Base-by-base conservation (phyloP, 305 asterid species). In the Fraxinus greggii region DNA sequence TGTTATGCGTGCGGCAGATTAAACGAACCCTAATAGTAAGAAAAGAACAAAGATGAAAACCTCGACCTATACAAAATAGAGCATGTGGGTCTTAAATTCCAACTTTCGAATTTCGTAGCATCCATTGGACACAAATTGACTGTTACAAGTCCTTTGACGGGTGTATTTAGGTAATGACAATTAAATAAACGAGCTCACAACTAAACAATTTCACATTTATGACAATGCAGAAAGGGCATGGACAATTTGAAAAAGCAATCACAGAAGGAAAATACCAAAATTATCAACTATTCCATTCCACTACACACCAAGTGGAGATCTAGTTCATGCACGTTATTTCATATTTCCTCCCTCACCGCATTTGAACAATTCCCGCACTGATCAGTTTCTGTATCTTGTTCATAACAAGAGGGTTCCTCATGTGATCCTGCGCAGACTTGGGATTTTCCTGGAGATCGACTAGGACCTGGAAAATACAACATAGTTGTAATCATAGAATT, bases 341-440 rank as follows among this genome's bases (percentile, higher is more conserved):
- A 15, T 26, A 38, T 32, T 3, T 69, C 26, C 15, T 2, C 15
- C 17, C 79, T 84, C 81, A 95, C 82, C 73, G 88, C 31, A 95
- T 86, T 84, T 95, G 98, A 32, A 95, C 97, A 23, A 95, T 93
- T 82, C 99, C 99, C 0, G 98, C 95, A 61, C 85, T 92, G 65
- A 93, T 81, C 21, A 95, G 95, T 78, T 95, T 93, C 88, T 95
- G 97, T 42, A 95, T 88, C 90, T 95, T 95, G 89, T 80, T 81
- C 99, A 90, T 93, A 79, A 95, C 99, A 4, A 17, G 83, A 45
- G 99, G 97, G 81, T 95, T 93, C 92, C 89, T 93, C 87, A 85
- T 89, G 89, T 93, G 98, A 0, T 91, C 91, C 70, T 91, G 97
- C 19, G 98, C 97, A 9, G 97, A 91, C 40, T 51, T 85, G 0